Conservation (phyloP, 768 basidiomycete species). For the Astraeus odoratus region DNA sequence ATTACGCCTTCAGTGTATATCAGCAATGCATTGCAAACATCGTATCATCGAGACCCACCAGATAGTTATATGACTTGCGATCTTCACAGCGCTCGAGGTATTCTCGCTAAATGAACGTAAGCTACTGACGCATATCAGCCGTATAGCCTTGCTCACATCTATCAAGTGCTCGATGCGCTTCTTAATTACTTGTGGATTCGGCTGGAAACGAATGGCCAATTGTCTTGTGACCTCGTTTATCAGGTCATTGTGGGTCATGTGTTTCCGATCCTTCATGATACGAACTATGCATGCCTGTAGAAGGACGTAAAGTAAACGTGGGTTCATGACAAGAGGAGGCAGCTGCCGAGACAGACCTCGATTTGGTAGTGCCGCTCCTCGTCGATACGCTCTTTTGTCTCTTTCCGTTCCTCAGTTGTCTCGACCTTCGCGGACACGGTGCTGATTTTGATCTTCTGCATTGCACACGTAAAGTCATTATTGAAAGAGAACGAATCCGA, state of each 20-base stretch:
- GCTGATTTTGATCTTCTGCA: slow-evolving; percentile 89
- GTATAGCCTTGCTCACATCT: slow-evolving; percentile 50
- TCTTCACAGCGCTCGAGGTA: slow-evolving; percentile 89
- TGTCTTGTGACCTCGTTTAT: slow-evolving; percentile 89
- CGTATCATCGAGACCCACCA: slow-evolving; percentile 31
- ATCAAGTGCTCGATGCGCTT: slow-evolving; percentile 89
- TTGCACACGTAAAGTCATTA: slow-evolving; percentile 62
- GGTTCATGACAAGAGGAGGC: neutral
- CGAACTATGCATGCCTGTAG: slow-evolving; percentile 93
- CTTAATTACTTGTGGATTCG: slow-evolving; percentile 84
- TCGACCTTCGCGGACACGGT: slow-evolving; percentile 88
- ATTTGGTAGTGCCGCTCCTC: slow-evolving; percentile 87
- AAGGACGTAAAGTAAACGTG: slow-evolving; percentile 6
- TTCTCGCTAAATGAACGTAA: slow-evolving; percentile 56
- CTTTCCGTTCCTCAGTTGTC: slow-evolving; percentile 77
- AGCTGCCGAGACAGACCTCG: slow-evolving; percentile 49
- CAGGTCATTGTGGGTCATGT: slow-evolving; percentile 81
- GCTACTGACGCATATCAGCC: neutral
- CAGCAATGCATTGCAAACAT: too few species aligned
- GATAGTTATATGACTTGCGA: slow-evolving; percentile 82
- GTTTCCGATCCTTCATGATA: slow-evolving; percentile 94
- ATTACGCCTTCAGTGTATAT: slow-evolving; percentile 24
- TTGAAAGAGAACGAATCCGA: slow-evolving; percentile 91
- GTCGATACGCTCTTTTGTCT: slow-evolving; percentile 85
- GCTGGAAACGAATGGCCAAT: slow-evolving; percentile 76